Percentiles rank a stretch among this genome's conserved stretches.
These are phyloP conservation scores for Pseudoscleropodium purum DNA, from an alignment of 225 moss, liverwort and hornwort genomes.

Conservation along the genomic window DNA sequence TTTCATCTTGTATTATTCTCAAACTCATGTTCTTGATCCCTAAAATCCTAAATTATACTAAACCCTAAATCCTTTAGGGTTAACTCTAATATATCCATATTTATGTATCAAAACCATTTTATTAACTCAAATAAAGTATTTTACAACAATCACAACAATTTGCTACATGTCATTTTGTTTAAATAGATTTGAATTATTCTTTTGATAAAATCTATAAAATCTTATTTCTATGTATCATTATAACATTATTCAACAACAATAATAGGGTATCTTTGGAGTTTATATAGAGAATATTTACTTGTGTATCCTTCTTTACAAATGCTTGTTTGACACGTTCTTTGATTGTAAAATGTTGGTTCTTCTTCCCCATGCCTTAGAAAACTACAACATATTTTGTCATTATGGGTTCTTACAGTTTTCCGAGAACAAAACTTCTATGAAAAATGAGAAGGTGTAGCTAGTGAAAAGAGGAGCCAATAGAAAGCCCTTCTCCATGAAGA, in stretches of 20 bases:
- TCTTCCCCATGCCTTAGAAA: neutral
- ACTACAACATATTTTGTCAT: too few species aligned
- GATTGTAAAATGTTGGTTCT: neutral
- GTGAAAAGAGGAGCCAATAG: too few species aligned
- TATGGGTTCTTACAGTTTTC: too few species aligned
- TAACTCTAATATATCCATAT: too few species aligned
- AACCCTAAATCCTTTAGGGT: too few species aligned
- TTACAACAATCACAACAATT: neutral
- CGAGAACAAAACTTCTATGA: too few species aligned
- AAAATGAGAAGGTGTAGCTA: too few species aligned
- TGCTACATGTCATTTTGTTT: neutral
- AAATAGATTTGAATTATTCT: neutral
- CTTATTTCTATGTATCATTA: neutral
- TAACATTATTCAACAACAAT: neutral
- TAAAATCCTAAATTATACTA: too few species aligned
- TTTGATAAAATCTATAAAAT: neutral
- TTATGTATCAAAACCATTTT: too few species aligned
- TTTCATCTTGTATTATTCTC: too few species aligned
- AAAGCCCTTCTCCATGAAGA: too few species aligned
- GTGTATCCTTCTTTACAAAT: accelerated
- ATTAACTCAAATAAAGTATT: neutral
- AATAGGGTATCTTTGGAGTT: neutral
- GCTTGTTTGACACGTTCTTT: neutral
- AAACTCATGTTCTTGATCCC: too few species aligned
- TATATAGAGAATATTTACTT: neutral